Base-by-base conservation (phyloP, 768 basidiomycete species). In the Hemileccinum rubropunctum region DNA sequence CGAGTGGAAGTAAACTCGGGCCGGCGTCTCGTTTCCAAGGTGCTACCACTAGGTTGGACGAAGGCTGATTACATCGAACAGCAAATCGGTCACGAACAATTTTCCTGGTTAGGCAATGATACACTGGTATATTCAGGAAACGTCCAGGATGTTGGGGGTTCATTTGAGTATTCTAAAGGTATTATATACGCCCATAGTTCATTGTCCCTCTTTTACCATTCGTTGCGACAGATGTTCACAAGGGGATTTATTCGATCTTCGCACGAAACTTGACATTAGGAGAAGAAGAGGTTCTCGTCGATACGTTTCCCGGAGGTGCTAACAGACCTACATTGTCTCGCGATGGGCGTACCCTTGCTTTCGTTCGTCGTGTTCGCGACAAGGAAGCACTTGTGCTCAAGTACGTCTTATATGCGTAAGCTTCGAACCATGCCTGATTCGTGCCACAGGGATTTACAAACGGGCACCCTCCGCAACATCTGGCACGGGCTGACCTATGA, bases 401-500 rank as follows among this genome's bases (percentile, higher is more conserved):
- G 86, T 86, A 62, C 60, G 75, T 69, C 35, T 34, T 39, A 18
- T 42, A 3, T 11, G 32, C n/a, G 1, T 15, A n/a, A 6, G 13
- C 2, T 42, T 21, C 13, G 37, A 41, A 3, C 20, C 12, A 18
- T 0, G 27, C 51, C 50, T 62, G 11, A 46, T 40, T 34, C 32
- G 18, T 28, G 45, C 50, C 23, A 36, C 50, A 88, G 86, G 61
- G 87, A 88, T 59, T 69, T 89, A 17, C 61, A 71, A 34, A 84
- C 83, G 1, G 87, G 86, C 15, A 83, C 83, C 3, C 68, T 85
- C 34, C 78, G 77, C 56, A 67, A 88, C 58, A 64, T 82, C 15
- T 88, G 83, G 83, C 68, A 86, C 47, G 86, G 84, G 0, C 71
- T 89, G 28, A 83, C 76, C 2, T 87, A 86, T 58, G 86, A 89